phyloP scores from a whole-genome alignment of 768 basidiomycete species.

The Suillus sp. region DNA sequence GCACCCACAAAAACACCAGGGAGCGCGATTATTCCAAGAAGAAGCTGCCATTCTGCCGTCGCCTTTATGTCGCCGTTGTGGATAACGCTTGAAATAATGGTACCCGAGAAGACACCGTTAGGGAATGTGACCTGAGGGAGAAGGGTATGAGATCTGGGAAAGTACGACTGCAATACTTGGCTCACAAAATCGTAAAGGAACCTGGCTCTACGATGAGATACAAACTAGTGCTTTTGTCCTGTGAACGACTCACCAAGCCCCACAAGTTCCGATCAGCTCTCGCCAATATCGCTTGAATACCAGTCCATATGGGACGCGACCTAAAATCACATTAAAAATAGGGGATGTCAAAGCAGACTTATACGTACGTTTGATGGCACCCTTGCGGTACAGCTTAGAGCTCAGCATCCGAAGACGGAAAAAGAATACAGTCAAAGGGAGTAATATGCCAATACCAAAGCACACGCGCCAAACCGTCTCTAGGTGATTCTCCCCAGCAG shows the following conservation, averaged over 20 bases:
- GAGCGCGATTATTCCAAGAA: slow-evolving; percentile 60
- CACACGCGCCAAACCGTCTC: slow-evolving; percentile 68
- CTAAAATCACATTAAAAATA: slow-evolving; percentile 32
- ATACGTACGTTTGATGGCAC: slow-evolving; percentile 60
- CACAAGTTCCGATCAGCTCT: slow-evolving; percentile 68
- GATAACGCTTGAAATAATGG: slow-evolving; percentile 69
- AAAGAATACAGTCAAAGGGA: slow-evolving; percentile 69
- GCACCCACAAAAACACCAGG: slow-evolving; percentile 61
- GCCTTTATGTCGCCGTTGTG: slow-evolving; percentile 53
- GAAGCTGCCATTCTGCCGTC: slow-evolving; percentile 72
- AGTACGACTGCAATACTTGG: neutral
- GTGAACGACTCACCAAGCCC: slow-evolving; percentile 57
- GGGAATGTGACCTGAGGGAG: slow-evolving; percentile 63
- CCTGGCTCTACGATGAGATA: slow-evolving; percentile 37
- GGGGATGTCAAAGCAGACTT: neutral
- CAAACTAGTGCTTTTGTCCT: neutral
- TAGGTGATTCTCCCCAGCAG: slow-evolving; percentile 62
- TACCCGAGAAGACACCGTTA: slow-evolving; percentile 68
- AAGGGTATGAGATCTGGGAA: slow-evolving; percentile 7
- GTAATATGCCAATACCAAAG: slow-evolving; percentile 62
- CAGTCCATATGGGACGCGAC: slow-evolving; percentile 59
- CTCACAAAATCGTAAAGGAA: slow-evolving; percentile 70
- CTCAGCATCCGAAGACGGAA: slow-evolving; percentile 77
- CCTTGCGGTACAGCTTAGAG: slow-evolving; percentile 60
- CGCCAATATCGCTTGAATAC: slow-evolving; percentile 68